Evolutionary conservation across 345 rosid genomes (phyloP).

Genomic region (Eutrema heterophyllum): DNA sequence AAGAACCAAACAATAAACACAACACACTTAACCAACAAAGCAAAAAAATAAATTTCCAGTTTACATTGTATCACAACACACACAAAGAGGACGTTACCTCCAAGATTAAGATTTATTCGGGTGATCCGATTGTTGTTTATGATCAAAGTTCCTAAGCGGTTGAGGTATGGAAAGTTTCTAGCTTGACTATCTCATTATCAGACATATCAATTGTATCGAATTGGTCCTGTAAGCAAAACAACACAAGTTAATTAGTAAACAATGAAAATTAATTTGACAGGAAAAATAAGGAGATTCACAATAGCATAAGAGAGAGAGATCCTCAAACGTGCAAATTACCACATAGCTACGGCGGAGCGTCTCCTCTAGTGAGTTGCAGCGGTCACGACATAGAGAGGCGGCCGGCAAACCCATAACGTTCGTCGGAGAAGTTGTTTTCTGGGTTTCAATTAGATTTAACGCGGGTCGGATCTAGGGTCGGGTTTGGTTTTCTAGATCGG

Average conservation of each 20-base stretch:
- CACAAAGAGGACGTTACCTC: constrained; percentile 44
- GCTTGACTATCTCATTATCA: constrained; percentile 98
- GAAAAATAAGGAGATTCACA: neutral
- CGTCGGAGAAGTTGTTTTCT: too few relatives aligned
- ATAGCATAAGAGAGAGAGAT: neutral
- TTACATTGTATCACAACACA: neutral
- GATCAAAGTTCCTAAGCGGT: constrained; percentile 84
- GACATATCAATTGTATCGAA: constrained; percentile 96
- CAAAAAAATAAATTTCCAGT: neutral
- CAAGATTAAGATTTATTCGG: constrained; percentile 81
- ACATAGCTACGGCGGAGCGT: too few relatives aligned
- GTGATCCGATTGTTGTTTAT: constrained; percentile 91
- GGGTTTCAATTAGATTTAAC: too few relatives aligned
- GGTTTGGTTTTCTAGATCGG: too few relatives aligned
- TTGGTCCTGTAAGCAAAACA: constrained; percentile 67
- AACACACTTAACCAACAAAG: neutral
- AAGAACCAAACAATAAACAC: neutral
- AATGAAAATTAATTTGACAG: neutral
- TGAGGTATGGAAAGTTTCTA: constrained; percentile 88
- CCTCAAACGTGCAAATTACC: neutral
- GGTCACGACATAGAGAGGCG: too few relatives aligned
- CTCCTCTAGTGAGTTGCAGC: too few relatives aligned
- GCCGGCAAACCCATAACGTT: too few relatives aligned
- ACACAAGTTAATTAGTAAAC: neutral
- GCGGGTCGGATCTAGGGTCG: too few relatives aligned